These are phyloP conservation scores for Xylariales sp. DNA, from an alignment of 2,329 filamentous ascomycete genomes.

Conservation along the genomic window DNA sequence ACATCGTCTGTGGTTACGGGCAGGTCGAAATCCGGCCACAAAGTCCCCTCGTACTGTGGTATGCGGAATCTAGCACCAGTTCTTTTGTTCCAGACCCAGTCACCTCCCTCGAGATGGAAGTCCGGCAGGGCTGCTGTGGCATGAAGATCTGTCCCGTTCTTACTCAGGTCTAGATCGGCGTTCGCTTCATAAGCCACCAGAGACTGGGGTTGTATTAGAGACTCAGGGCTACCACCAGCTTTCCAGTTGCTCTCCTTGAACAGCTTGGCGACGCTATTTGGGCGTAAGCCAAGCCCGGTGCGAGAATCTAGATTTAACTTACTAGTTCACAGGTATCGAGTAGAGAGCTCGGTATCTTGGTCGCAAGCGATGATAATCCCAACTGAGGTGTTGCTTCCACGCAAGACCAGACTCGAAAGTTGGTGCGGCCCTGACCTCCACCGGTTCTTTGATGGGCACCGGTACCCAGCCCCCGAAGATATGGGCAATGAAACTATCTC, in stretches of 20 bases:
- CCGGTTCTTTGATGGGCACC: slow-evolving; percentile 19
- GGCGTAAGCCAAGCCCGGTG: no score
- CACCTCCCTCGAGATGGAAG: slow-evolving; percentile 19
- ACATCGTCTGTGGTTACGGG: slow-evolving; percentile 21
- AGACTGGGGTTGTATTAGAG: not conserved
- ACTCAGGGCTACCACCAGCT: not conserved
- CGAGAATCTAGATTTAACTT: no score
- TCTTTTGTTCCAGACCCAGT: slow-evolving; percentile 22
- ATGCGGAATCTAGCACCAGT: slow-evolving; percentile 25
- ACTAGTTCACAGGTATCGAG: slow-evolving; percentile 29
- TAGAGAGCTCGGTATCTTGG: slow-evolving; percentile 28
- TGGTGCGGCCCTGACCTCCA: slow-evolving; percentile 11
- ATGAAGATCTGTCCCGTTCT: not conserved
- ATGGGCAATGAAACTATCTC: slow-evolving; percentile 30
- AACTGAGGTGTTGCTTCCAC: slow-evolving; percentile 27
- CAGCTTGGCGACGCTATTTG: slow-evolving; percentile 21
- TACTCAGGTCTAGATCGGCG: not conserved
- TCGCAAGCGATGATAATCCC: slow-evolving; percentile 26
- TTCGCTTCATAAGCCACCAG: not conserved
- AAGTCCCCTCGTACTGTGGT: slow-evolving; percentile 22
- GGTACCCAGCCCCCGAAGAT: slow-evolving; percentile 30
- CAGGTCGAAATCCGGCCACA: slow-evolving; percentile 23
- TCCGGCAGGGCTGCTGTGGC: slow-evolving; percentile 17
- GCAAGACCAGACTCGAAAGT: slow-evolving; percentile 25
- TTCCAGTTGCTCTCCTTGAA: slow-evolving; percentile 16